A percentile compares a stretch with the other conserved stretches of the same genome.
phyloP scores from a whole-genome alignment of 2,329 filamentous ascomycete species.

The Myriosclerotinia scirpicola region DNA sequence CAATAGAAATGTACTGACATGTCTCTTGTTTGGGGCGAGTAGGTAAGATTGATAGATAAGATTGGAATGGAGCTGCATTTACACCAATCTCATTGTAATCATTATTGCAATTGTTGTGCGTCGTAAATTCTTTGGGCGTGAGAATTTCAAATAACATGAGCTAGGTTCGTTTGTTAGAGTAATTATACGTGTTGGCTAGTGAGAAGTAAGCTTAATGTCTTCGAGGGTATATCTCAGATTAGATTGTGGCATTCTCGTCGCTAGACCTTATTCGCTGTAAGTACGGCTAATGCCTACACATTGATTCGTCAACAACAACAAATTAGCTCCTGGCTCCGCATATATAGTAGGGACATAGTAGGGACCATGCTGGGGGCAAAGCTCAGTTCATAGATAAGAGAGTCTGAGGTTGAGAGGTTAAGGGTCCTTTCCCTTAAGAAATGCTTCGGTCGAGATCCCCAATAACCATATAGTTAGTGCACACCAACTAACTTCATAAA shows the following conservation, averaged over 20 bases:
- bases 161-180: background rate
- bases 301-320: background rate
- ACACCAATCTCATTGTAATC: slow-evolving; percentile 11
- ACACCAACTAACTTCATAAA: background rate
- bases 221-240: background rate
- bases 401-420: background rate
- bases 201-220: background rate
- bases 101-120: background rate
- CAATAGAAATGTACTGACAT: slow-evolving; percentile 2
- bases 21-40: background rate
- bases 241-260: background rate
- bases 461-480: background rate
- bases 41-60: slow-evolving; percentile 5
- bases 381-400: slow-evolving; percentile 2
- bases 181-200: background rate
- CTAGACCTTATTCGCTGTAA: background rate
- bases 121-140: slow-evolving; percentile 1
- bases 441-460: background rate
- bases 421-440: background rate
- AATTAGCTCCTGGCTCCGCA: background rate
- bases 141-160: background rate
- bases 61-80: background rate
- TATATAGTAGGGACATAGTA: background rate
- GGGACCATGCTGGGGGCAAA: background rate
- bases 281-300: no score